Evolutionary conservation across 1,284 basidiomycete genomes (phyloP).

Genomic region (Trichosporon sp.): DNA sequence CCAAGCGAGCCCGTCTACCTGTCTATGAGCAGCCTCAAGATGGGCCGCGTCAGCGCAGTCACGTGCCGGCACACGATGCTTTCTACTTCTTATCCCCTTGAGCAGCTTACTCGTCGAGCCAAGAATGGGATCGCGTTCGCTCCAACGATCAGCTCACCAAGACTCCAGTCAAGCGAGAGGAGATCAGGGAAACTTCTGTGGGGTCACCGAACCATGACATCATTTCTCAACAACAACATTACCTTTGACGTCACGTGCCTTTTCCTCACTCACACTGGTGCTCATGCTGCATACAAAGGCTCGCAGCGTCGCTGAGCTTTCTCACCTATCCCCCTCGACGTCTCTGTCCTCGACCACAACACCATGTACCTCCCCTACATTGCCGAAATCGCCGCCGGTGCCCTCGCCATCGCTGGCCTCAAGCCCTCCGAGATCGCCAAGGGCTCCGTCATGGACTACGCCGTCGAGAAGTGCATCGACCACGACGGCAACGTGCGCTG

Average conservation of each 20-base stretch:
- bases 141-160: too few relatives aligned
- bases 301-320: background rate
- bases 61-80: too few relatives aligned
- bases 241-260: background rate
- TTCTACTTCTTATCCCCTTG: too few relatives aligned
- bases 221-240: background rate
- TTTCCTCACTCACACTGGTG: background rate
- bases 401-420: constrained; percentile 31
- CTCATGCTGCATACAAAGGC: background rate
- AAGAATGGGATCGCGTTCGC: too few relatives aligned
- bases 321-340: background rate
- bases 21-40: too few relatives aligned
- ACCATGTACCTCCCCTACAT: constrained; percentile 45
- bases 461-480: constrained; percentile 44
- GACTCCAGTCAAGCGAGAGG: background rate
- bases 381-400: constrained; percentile 31
- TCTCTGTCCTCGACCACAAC: background rate
- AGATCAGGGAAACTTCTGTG: background rate
- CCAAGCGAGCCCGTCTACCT: too few relatives aligned
- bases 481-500: constrained; percentile 39
- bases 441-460: constrained; percentile 42
- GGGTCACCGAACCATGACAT: too few relatives aligned
- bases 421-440: constrained; percentile 24
- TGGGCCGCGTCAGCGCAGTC: too few relatives aligned
- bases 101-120: too few relatives aligned